Evolutionary conservation across 139 green algal species (phyloP), one percentile per base, ranked within the genome.

Genomic region (Nannochloris sp.): DNA sequence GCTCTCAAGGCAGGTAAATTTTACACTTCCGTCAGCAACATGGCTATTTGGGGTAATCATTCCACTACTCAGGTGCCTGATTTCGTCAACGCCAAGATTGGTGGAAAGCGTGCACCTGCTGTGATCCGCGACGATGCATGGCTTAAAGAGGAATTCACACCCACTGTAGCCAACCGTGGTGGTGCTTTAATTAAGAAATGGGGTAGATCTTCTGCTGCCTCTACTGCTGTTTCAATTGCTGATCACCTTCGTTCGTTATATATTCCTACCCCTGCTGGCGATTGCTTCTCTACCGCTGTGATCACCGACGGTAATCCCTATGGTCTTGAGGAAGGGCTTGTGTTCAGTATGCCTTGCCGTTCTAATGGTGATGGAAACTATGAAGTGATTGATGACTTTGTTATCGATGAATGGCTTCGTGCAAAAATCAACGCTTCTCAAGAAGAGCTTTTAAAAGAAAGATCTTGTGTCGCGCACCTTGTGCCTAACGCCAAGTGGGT

Each of bases 161-260:
- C 90, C 48, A 85, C 68, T 54, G 70, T 77, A 35, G 85, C 88
- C 6, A 87, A 78, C 34, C 85, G 90, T 31, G 90, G 90, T 44
- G 91, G 83, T n/a, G 85, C 83, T 1, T 74, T 97, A 2, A 96
- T 96, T 80, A 94, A 96, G 80, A 96, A 96, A 82, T 96, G 87
- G 87, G 91, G 90, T 62, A 81, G 87, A 64, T 92, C 81, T 53
- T 89, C 78, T 31, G 91, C 86, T 19, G 91, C 91, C 31, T 95
- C 86, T 57, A 97, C 91, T 24, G 90, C 89, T 3, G 90, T 96
- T 15, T 95, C 85, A 27, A 85, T 96, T 44, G 89, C 87, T 10
- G 90, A 96, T 65, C 81, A 83, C 59, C 89, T 97, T 55, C 77
- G 82, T 27, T 70, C 76, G 12, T 79, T 97, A 44, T 82, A 93